Percentiles rank a stretch among this genome's conserved stretches.
These are phyloP conservation scores for Rhodotorula sp. DNA, from an alignment of 1,284 basidiomycete genomes.

Conservation along the genomic window DNA sequence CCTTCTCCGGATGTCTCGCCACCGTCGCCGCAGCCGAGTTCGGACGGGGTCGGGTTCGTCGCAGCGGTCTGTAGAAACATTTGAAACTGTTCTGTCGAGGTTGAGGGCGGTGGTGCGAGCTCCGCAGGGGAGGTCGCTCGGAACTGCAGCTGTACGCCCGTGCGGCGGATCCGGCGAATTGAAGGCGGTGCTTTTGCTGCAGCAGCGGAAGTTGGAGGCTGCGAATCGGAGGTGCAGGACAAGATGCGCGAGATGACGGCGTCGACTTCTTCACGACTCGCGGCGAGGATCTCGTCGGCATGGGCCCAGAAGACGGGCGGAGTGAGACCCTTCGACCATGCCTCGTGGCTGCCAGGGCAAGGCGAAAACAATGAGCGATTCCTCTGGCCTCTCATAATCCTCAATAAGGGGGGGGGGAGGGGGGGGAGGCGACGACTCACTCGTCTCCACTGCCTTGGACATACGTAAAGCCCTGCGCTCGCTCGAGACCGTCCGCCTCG, in stretches of 20 bases:
- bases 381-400: background rate
- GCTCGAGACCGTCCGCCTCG: constrained; percentile 57
- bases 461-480: constrained; percentile 68
- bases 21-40: background rate
- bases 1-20: background rate
- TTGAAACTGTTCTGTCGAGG: background rate
- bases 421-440: background rate
- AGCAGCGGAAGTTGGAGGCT: background rate
- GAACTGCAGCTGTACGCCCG: constrained; percentile 9
- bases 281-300: constrained; percentile 55
- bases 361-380: background rate
- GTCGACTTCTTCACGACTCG: constrained; percentile 56
- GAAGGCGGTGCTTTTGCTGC: background rate
- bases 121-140: background rate
- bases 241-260: constrained; percentile 54
- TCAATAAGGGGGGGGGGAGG: no score
- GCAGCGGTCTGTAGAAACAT: background rate
- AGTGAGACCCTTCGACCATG: constrained; percentile 61
- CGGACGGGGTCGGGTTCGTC: background rate
- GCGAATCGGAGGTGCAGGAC: background rate
- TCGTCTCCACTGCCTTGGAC: constrained; percentile 73
- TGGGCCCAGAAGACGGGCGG: constrained; percentile 71
- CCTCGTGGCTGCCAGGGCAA: constrained; percentile 24
- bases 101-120: background rate
- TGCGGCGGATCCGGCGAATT: constrained; percentile 1